Evolutionary conservation across 78 protist species (phyloP).

Genomic region (Creolimax fragrantissima): DNA sequence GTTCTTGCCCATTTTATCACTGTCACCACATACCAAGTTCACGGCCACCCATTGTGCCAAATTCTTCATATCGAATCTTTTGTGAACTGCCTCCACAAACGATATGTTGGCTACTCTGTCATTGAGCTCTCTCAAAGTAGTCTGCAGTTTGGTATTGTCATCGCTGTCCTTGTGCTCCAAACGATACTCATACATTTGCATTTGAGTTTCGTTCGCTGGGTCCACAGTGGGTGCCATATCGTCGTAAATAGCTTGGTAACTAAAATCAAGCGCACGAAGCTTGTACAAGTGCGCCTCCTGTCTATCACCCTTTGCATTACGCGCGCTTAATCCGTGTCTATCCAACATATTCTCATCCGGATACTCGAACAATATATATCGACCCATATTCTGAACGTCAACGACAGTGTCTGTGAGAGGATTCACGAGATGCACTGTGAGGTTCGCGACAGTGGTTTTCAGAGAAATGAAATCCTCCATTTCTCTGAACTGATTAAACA

Average conservation of each 20-base stretch:
- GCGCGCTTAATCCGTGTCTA: not conserved
- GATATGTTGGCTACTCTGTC: not conserved
- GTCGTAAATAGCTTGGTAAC: not conserved
- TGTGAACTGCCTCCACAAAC: not conserved
- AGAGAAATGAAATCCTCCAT: not conserved
- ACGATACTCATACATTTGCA: not conserved
- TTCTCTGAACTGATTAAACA: not conserved
- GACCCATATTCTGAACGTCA: not conserved
- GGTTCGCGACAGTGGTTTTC: not conserved
- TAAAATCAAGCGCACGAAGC: not conserved
- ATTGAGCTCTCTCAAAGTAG: not conserved
- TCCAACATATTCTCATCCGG: not conserved
- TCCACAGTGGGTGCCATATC: not conserved
- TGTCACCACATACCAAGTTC: not conserved
- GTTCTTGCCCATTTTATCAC: not conserved
- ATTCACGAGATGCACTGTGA: not conserved
- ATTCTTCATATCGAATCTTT: not conserved
- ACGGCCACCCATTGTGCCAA: not conserved
- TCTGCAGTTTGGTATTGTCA: not conserved
- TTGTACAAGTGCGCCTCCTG: not conserved
- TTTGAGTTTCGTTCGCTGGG: not conserved
- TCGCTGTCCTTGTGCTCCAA: not conserved
- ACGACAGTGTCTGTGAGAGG: not conserved
- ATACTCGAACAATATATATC: not conserved
- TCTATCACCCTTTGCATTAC: not conserved